Base-by-base conservation (phyloP, 345 rosid genomes). In the Camelina laxa region DNA sequence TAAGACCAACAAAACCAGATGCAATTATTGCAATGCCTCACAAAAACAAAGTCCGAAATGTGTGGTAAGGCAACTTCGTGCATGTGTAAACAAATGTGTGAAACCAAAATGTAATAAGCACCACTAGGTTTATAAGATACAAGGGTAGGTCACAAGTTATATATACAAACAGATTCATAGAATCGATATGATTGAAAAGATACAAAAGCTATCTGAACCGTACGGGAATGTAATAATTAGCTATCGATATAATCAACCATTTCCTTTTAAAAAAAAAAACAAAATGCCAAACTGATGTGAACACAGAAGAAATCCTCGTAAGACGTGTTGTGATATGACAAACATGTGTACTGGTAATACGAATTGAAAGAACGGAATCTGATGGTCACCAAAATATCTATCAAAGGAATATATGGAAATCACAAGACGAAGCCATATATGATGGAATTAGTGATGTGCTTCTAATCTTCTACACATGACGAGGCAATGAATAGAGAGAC, bases 141-240 rank as follows among this genome's bases (percentile, higher is more conserved):
- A 70, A 47, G 60, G 56, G 61, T 50, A 60, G 54, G 62, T 67
- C 45, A 60, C 62, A 75, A 50, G 16, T 66, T 3, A 39, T 15
- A 65, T 24, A 38, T 39, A 60, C 16, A 60, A 39, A 30, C 50
- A 73, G 38, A 67, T 61, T 61, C 64, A 30, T 41, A 51, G 50
- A 21, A 50, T 20, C 30, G 62, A 60, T 36, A 67, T 60, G 48
- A 67, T 19, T 75, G 79, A 60, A 67, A 59, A 20, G 5, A 74
- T 47, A 75, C 79, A 31, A 51, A 50, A 51, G 30, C 4, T 22
- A 27, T 30, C 45, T 68, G 69, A 75, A 60, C 48, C 75, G 65
- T 62, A 61, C 70, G 70, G 65, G 65, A 62, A 62, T 69, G 75
- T 54, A 76, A 76, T 76, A 76, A 76, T 61, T 54, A 76, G 70